Conservation (phyloP, 2,329 filamentous ascomycete species). For the Magnaporthiopsis incrustans region DNA sequence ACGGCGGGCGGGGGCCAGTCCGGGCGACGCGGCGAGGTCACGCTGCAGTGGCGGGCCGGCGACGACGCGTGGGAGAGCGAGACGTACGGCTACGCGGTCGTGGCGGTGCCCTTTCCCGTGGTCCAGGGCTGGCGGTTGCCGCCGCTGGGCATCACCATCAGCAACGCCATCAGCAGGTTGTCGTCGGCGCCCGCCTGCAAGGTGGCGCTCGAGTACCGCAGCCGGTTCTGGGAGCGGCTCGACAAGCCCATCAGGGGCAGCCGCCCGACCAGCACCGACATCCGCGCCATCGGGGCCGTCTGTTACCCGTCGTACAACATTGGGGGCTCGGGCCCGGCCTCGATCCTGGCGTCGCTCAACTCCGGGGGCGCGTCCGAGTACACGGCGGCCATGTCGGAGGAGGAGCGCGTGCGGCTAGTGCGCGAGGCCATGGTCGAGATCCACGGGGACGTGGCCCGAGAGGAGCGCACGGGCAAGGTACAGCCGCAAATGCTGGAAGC, state of each 20-base stretch:
- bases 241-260: slow-evolving; percentile 53
- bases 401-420: slow-evolving; percentile 54
- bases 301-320: slow-evolving; percentile 62
- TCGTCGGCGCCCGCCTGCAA: slow-evolving; percentile 41
- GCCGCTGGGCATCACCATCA: slow-evolving; percentile 30
- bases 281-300: slow-evolving; percentile 50
- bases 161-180: slow-evolving; percentile 37
- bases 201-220: slow-evolving; percentile 59
- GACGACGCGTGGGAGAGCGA: slow-evolving; percentile 25
- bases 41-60: slow-evolving; percentile 44
- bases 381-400: slow-evolving; percentile 41
- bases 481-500: slow-evolving; percentile 57
- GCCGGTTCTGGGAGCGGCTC: slow-evolving; percentile 50
- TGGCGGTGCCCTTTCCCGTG: slow-evolving; percentile 56
- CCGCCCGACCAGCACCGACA: slow-evolving; percentile 48
- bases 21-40: slow-evolving; percentile 35
- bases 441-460: slow-evolving; percentile 49
- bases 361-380: slow-evolving; percentile 31
- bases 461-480: slow-evolving; percentile 58
- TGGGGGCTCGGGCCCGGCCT: slow-evolving; percentile 54
- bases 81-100: slow-evolving; percentile 55
- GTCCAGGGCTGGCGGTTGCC: slow-evolving; percentile 52
- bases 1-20: neutral
- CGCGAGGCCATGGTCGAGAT: slow-evolving; percentile 59
- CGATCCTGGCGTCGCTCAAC: slow-evolving; percentile 53